Evolutionary conservation across 176 grass and related monocot species (phyloP).

Genomic region (Oropetium thomaeum): DNA sequence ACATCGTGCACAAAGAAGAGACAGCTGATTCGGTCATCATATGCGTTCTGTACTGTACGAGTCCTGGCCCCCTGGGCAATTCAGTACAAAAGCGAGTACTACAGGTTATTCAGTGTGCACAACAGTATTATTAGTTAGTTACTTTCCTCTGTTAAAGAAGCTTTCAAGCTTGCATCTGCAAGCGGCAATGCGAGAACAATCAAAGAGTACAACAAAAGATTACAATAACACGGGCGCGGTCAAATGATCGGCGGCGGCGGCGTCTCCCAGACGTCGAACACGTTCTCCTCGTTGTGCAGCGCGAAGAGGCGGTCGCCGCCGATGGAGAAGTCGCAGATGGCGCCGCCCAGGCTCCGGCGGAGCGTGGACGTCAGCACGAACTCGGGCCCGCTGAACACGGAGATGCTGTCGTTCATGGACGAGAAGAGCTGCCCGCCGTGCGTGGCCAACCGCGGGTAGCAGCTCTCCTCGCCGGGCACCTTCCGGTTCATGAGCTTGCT

Average conservation of each 20-base stretch:
- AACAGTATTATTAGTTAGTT: not conserved
- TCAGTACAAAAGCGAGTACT: not conserved
- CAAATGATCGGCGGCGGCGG: slow-evolving; percentile 82
- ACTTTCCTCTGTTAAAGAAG: slow-evolving; percentile 23
- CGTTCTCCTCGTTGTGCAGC: slow-evolving; percentile 95
- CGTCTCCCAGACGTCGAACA: slow-evolving; percentile 97
- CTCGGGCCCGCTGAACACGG: slow-evolving; percentile 89
- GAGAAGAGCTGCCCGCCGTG: slow-evolving; percentile 92
- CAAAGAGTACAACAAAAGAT: not conserved
- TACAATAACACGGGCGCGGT: no score
- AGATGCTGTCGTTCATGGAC: slow-evolving; percentile 94
- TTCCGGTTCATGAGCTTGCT: slow-evolving; percentile 90
- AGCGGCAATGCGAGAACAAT: not conserved
- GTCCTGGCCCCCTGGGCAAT: no score
- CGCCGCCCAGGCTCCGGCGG: slow-evolving; percentile 67
- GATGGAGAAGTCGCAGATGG: slow-evolving; percentile 96
- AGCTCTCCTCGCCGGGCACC: slow-evolving; percentile 77
- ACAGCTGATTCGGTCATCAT: not conserved
- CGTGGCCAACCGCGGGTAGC: slow-evolving; percentile 90
- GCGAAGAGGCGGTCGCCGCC: slow-evolving; percentile 87
- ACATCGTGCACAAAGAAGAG: not conserved
- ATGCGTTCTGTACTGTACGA: not conserved
- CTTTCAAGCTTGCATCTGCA: not conserved
- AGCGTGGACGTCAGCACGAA: slow-evolving; percentile 83
- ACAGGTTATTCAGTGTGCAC: slow-evolving; percentile 10